These are phyloP conservation scores for Dichomitus squalens DNA, from an alignment of 1,284 basidiomycete genomes.

Conservation along the genomic window DNA sequence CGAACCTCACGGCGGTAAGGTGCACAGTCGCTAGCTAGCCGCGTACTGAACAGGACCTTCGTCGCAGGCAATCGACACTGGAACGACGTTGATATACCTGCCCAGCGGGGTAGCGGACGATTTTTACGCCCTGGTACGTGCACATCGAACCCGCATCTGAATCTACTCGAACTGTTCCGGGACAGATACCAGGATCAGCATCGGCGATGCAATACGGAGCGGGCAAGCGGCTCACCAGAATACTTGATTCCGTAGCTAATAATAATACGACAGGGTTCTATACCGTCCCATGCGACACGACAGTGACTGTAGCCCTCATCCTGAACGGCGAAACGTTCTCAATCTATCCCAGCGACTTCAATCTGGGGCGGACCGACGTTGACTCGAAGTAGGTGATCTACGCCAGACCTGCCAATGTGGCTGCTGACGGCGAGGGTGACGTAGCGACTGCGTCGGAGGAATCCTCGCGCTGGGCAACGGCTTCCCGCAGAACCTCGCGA, in stretches of 20 bases:
- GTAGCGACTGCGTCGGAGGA: conserved; percentile 65
- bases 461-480: conserved; percentile 55
- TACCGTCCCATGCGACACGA: conserved; percentile 49
- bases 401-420: not conserved
- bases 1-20: conserved; percentile 42
- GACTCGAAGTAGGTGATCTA: conserved; percentile 33
- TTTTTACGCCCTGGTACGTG: conserved; percentile 45
- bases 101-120: conserved; percentile 39
- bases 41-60: not conserved
- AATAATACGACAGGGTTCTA: conserved; percentile 44
- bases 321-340: conserved; percentile 56
- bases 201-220: conserved; percentile 43
- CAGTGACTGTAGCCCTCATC: conserved; percentile 44
- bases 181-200: conserved; percentile 51
- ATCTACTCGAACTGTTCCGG: not conserved
- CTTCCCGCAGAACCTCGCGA: conserved; percentile 56
- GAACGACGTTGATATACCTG: conserved; percentile 60
- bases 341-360: conserved; percentile 66
- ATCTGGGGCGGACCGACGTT: conserved; percentile 49
- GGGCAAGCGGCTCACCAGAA: conserved; percentile 32
- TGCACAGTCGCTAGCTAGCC: not conserved
- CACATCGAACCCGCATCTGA: not conserved
- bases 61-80: conserved; percentile 61
- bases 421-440: not conserved
- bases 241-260: not conserved